These are phyloP conservation scores for Avena insularis DNA, from an alignment of 176 grass and related monocot species.

Conservation along the genomic window DNA sequence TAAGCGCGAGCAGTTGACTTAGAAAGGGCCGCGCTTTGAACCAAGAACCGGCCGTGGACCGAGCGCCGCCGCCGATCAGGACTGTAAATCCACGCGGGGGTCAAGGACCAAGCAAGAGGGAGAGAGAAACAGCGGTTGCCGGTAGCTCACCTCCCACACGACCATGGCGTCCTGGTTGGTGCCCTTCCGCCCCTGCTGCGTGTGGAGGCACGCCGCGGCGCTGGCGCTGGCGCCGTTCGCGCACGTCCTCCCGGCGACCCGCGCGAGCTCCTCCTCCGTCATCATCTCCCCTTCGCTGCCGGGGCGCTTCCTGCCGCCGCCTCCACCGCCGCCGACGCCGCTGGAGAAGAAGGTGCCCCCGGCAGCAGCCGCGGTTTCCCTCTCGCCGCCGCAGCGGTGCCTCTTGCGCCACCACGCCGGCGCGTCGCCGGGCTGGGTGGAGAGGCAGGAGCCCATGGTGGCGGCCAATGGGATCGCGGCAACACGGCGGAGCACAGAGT, in stretches of 20 bases:
- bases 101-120: constrained; percentile 24
- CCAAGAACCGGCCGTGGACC: constrained; percentile 31
- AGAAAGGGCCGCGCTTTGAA: constrained; percentile 37
- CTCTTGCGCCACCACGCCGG: constrained; percentile 62
- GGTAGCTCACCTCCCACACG: constrained; percentile 79
- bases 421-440: constrained; percentile 47
- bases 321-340: constrained; percentile 29
- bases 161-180: constrained; percentile 99
- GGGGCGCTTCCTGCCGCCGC: constrained; percentile 34
- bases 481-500: constrained; percentile 51
- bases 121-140: neutral
- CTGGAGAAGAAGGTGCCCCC: constrained; percentile 19
- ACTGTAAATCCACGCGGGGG: constrained; percentile 34
- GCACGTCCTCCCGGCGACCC: constrained; percentile 75
- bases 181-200: constrained; percentile 96
- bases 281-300: constrained; percentile 44
- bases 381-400: constrained; percentile 18
- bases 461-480: constrained; percentile 53
- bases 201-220: constrained; percentile 74
- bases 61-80: constrained; percentile 15
- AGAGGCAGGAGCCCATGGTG: constrained; percentile 85
- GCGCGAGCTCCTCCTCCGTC: constrained; percentile 68
- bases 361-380: constrained; percentile 5
- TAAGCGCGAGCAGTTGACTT: constrained; percentile 35
- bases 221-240: constrained; percentile 68